Percentiles rank a stretch among this genome's conserved stretches.
Evolutionary conservation across 2,329 filamentous ascomycete species (phyloP).

Genomic region (Pezicula neosporulosa): DNA sequence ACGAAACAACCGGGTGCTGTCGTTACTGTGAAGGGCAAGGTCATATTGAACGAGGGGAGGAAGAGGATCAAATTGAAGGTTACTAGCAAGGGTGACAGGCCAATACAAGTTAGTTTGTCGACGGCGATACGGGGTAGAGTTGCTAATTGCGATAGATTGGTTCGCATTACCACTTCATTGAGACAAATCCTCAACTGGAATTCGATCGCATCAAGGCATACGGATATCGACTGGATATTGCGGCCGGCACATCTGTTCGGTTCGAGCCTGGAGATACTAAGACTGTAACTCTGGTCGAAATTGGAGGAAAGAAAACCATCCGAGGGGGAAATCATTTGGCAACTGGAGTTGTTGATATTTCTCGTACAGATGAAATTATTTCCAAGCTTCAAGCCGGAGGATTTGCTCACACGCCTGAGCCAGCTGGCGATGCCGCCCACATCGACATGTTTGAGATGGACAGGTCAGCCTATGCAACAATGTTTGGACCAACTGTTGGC

Average conservation of each 20-base stretch:
- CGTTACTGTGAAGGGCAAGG: conserved; percentile 60
- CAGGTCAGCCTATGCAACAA: conserved; percentile 72
- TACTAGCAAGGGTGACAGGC: conserved; percentile 82
- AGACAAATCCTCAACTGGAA: conserved; percentile 84
- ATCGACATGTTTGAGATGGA: conserved; percentile 69
- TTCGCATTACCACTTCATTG: conserved; percentile 94
- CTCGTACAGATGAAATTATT: conserved; percentile 63
- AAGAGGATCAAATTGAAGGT: conserved; percentile 72
- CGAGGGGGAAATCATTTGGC: conserved; percentile 81
- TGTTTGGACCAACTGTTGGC: conserved; percentile 92
- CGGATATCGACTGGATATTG: conserved; percentile 83
- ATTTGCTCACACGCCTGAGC: conserved; percentile 74
- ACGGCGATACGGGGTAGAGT: not conserved
- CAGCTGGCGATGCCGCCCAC: conserved; percentile 44
- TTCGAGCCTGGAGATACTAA: conserved; percentile 93
- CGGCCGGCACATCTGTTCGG: conserved; percentile 85
- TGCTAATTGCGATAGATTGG: conserved; percentile 52
- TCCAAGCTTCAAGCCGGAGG: conserved; percentile 65
- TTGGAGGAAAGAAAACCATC: conserved; percentile 76
- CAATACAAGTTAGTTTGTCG: conserved; percentile 66
- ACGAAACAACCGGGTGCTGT: conserved; percentile 76
- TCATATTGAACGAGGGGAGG: conserved; percentile 71
- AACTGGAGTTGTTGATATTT: conserved; percentile 64
- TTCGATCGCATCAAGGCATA: conserved; percentile 84
- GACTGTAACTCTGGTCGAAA: conserved; percentile 86